Percentiles rank a stretch among this genome's conserved stretches.
Conservation (phyloP, 768 basidiomycete genomes). For the Hydnomerulius pinastri region DNA sequence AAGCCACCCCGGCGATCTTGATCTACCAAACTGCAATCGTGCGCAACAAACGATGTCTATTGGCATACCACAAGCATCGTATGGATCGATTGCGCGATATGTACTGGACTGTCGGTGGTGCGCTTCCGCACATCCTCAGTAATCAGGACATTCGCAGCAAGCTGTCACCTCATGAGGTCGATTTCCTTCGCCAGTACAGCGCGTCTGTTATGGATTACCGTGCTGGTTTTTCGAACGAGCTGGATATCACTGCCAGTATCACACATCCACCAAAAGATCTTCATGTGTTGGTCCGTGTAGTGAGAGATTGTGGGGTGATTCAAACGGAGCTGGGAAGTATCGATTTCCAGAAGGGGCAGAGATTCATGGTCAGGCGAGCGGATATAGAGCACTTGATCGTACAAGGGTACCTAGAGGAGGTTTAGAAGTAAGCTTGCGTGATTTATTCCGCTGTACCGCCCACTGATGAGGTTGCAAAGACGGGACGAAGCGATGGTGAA, state of each 20-base stretch:
- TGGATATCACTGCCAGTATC: constrained; percentile 86
- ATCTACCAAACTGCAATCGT: constrained; percentile 88
- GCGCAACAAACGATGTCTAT: constrained; percentile 93
- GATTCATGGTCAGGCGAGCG: constrained; percentile 84
- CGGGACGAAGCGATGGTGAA: no score
- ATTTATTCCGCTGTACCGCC: background rate
- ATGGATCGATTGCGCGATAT: constrained; percentile 80
- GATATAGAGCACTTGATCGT: constrained; percentile 95
- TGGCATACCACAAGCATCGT: constrained; percentile 90
- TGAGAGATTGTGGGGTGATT: constrained; percentile 88
- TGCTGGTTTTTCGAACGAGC: constrained; percentile 78
- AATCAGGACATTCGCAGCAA: constrained; percentile 68
- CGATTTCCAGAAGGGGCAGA: constrained; percentile 86
- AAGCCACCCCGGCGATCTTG: constrained; percentile 60
- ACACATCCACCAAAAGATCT: constrained; percentile 85
- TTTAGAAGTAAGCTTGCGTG: constrained; percentile 38
- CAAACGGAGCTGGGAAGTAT: constrained; percentile 91
- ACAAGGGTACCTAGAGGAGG: constrained; percentile 90
- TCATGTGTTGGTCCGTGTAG: constrained; percentile 83
- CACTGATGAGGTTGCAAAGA: no score
- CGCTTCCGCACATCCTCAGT: constrained; percentile 78
- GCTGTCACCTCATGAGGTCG: constrained; percentile 79
- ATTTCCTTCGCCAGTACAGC: constrained; percentile 83
- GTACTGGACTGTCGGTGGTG: constrained; percentile 90
- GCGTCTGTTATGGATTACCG: constrained; percentile 82